A percentile compares a stretch with the other conserved stretches of the same genome.
Conservation (phyloP, 2,329 filamentous ascomycete genomes). For the Colletotrichum tabaci region DNA sequence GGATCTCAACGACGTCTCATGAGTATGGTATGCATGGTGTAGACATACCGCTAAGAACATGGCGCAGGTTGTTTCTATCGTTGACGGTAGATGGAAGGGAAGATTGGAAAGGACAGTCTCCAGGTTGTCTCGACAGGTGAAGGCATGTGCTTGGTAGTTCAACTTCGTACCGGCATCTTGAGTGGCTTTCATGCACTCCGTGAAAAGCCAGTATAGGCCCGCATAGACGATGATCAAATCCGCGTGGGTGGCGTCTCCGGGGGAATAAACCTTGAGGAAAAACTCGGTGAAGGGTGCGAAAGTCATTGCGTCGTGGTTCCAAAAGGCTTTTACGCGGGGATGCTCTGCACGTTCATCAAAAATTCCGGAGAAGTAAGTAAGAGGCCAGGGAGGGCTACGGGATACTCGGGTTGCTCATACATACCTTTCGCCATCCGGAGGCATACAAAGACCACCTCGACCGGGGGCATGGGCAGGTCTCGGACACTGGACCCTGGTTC, state of each 20-base stretch:
- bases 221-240: conserved; percentile 45
- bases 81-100: conserved; percentile 43
- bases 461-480: conserved; percentile 40
- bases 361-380: neutral
- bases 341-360: neutral
- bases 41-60: conserved; percentile 44
- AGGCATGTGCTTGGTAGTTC: conserved; percentile 40
- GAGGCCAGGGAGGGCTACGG: no score
- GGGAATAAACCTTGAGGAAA: conserved; percentile 45
- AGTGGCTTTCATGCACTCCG: conserved; percentile 41
- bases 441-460: conserved; percentile 36
- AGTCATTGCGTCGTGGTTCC: conserved; percentile 26
- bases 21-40: no score
- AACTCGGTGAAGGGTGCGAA: conserved; percentile 42
- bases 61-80: conserved; percentile 41
- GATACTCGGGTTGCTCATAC: no score
- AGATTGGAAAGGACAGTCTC: conserved; percentile 45
- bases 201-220: conserved; percentile 45
- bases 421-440: conserved; percentile 38
- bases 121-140: conserved; percentile 43
- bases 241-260: conserved; percentile 38
- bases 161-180: conserved; percentile 25
- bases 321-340: conserved; percentile 14
- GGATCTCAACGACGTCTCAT: no score
- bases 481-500: conserved; percentile 23